phyloP scores from a whole-genome alignment of 495 filamentous ascomycete species.

The Aspergillus panamensis region DNA sequence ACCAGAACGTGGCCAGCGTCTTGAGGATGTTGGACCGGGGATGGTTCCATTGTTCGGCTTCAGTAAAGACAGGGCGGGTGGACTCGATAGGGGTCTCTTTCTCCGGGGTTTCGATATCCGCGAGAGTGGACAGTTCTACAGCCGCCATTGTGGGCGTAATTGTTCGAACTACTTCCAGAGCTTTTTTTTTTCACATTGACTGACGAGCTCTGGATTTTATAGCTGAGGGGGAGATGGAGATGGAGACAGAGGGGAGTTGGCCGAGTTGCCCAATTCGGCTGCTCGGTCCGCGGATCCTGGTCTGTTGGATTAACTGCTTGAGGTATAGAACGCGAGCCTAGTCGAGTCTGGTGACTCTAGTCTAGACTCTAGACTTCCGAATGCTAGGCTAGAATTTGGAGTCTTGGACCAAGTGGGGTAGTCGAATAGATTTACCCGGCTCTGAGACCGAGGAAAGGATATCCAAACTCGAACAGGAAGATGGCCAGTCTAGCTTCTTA shows the following conservation, averaged over 20 bases:
- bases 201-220: not conserved
- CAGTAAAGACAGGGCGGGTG: not conserved
- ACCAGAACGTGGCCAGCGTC: conserved; percentile 62
- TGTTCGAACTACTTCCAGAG: not conserved
- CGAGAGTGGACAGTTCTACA: not conserved
- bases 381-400: too few species aligned
- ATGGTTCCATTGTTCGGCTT: conserved; percentile 59
- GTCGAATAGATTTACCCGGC: too few species aligned
- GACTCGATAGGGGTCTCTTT: not conserved
- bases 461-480: too few species aligned
- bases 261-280: not conserved
- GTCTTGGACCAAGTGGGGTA: too few species aligned
- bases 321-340: too few species aligned
- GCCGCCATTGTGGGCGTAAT: not conserved
- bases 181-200: too few species aligned
- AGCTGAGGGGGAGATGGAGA: not conserved
- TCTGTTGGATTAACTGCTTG: too few species aligned
- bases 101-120: not conserved
- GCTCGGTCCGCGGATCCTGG: not conserved
- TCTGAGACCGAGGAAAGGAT: too few species aligned
- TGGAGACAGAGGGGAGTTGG: not conserved
- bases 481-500: too few species aligned
- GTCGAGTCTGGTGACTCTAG: too few species aligned
- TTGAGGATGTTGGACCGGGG: conserved; percentile 63
- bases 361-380: too few species aligned